Percentiles rank a stretch among this genome's conserved stretches.
Conservation (phyloP, 2,329 filamentous ascomycete species). For the Trichophyton schoenleinii region DNA sequence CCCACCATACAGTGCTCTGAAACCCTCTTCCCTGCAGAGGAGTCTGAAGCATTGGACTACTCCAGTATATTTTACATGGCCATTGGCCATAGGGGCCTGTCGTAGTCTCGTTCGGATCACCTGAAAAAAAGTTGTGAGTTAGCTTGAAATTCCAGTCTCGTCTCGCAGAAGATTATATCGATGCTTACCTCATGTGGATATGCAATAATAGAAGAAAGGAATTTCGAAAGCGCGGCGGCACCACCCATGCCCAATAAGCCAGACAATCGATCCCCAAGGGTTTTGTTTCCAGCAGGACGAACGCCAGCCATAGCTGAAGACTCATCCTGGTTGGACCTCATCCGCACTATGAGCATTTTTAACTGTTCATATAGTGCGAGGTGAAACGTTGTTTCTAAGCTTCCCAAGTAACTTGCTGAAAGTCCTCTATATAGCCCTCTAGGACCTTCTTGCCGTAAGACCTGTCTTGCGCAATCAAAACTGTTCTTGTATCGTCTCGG, state of each 20-base stretch:
- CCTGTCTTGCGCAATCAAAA: constrained; percentile 73
- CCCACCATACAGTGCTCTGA: constrained; percentile 76
- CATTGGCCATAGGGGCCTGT: constrained; percentile 68
- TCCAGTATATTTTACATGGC: constrained; percentile 71
- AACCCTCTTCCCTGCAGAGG: constrained; percentile 76
- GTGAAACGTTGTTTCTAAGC: constrained; percentile 78
- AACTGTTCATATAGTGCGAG: constrained; percentile 92
- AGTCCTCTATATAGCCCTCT: constrained; percentile 76
- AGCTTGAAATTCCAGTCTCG: background rate
- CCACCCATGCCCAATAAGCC: constrained; percentile 28
- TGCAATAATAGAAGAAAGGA: constrained; percentile 68
- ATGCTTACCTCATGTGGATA: constrained; percentile 72
- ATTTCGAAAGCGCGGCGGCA: constrained; percentile 64
- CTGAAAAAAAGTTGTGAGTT: constrained; percentile 19
- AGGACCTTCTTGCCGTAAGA: constrained; percentile 66
- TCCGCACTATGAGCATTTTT: constrained; percentile 55
- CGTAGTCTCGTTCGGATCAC: constrained; percentile 63
- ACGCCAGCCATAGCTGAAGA: background rate
- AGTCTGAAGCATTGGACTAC: constrained; percentile 77
- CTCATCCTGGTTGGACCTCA: constrained; percentile 52
- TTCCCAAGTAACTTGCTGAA: constrained; percentile 80
- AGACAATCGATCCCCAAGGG: background rate
- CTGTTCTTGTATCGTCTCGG: constrained; percentile 70
- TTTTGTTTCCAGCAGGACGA: background rate
- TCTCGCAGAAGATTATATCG: background rate